Conservation (phyloP, 495 filamentous ascomycete species). For the Aspergillus ellipticus region DNA sequence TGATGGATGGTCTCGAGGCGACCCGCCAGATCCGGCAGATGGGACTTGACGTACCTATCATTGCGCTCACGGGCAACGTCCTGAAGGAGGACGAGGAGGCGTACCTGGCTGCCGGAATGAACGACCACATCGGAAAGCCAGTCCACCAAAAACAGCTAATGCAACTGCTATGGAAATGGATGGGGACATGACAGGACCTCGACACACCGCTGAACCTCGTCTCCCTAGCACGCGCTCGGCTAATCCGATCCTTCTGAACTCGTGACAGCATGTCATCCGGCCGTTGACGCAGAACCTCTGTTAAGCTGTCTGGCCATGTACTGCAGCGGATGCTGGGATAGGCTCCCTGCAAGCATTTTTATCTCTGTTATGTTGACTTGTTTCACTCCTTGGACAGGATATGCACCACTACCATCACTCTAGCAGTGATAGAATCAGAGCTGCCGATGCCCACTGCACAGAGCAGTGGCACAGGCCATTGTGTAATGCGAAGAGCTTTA, state of each 20-base stretch:
- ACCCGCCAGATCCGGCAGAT: conserved; percentile 59
- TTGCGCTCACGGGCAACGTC: conserved; percentile 63
- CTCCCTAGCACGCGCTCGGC: not conserved
- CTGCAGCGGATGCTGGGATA: not conserved
- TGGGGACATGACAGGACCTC: conserved; percentile 19
- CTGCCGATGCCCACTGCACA: not conserved
- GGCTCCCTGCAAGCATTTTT: not conserved
- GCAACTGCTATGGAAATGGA: conserved; percentile 36
- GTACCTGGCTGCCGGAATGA: conserved; percentile 59
- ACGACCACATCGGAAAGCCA: conserved; percentile 60
- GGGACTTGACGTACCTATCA: conserved; percentile 49
- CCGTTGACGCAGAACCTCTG: not conserved
- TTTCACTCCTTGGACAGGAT: not conserved
- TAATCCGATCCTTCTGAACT: not conserved
- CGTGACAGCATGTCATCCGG: not conserved
- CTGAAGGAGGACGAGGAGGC: conserved; percentile 56
- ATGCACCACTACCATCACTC: not conserved
- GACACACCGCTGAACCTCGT: not conserved
- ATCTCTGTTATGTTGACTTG: not conserved
- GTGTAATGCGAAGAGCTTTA: not conserved
- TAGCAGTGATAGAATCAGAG: not conserved
- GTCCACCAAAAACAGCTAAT: conserved; percentile 46
- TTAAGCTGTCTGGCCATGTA: not conserved
- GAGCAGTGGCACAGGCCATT: not conserved
- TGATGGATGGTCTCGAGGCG: conserved; percentile 64